Base-by-base conservation (phyloP, 1,139 yeast species). In the Suhomyces choctaworum region DNA sequence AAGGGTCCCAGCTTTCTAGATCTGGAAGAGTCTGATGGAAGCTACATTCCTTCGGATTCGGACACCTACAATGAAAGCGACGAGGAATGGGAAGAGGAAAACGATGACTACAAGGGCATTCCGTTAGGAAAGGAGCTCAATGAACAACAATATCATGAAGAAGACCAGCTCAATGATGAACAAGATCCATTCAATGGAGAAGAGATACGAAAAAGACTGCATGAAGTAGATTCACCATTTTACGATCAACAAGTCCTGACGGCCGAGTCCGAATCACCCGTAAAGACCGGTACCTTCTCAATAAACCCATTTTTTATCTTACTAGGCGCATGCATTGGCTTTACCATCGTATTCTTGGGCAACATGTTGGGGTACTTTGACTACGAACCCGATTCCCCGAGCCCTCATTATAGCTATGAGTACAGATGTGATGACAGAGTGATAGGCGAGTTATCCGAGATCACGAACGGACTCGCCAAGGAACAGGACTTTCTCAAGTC, bases 401-500 rank as follows among this genome's bases (percentile, higher is more conserved):
- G 8, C 8, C 13, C 14, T 3, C 13, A 5, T 16, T 16, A 4
- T 5, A 27, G 8, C n/a, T 27, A 17, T 5, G n/a, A 27, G 16
- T 14, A 4, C 13, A 27, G 10, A 5, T 30, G 28, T 9, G 23
- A 23, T 3, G 27, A 32, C 20, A 22, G 15, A 8, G 22, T 27
- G 3, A 7, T 32, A 5, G 13, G 16, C 11, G 25, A 23, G 8
- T 36, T 62, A 10, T 39, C 41, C 28, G 51, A 49, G 20, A 32
- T 40, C 6, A 40, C 47, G 7, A 21, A 29, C 13, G 41, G 39
- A 11, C 25, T 54, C 5, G 33, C 45, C 13, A 36, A 40, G 21
- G 40, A 48, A 22, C 58, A 53, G 15, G 52, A 52, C n/a, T 29
- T 31, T 11, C 25, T 52, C 5, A 48, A 44, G 22, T 24, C 48